Evolutionary conservation across 2,329 filamentous ascomycete genomes (phyloP).

Genomic region (Clarireedia paspali): DNA sequence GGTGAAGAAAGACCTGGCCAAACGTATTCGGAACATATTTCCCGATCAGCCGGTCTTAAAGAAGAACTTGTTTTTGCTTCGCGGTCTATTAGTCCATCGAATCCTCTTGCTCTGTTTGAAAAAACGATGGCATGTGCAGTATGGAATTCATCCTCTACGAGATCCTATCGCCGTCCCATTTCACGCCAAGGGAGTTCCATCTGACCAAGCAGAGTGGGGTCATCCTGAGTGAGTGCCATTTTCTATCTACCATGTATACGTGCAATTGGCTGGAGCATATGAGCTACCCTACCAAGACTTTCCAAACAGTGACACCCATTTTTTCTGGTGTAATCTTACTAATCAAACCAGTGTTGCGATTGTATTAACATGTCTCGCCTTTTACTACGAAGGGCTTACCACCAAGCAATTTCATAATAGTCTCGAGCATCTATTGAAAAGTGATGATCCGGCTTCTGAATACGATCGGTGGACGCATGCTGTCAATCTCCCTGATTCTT

Average conservation of each 20-base stretch:
- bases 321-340: not conserved
- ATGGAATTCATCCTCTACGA: constrained; percentile 47
- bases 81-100: constrained; percentile 53
- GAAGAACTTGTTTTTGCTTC: constrained; percentile 44
- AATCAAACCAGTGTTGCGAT: constrained; percentile 41
- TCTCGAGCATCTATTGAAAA: constrained; percentile 45
- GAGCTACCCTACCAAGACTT: not conserved
- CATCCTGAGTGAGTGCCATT: constrained; percentile 45
- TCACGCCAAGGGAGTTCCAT: constrained; percentile 56
- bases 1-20: constrained; percentile 17
- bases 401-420: constrained; percentile 40
- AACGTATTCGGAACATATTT: constrained; percentile 26
- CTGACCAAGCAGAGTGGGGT: constrained; percentile 55
- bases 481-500: constrained; percentile 34
- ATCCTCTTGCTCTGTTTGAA: constrained; percentile 44
- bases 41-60: constrained; percentile 27
- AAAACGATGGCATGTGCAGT: constrained; percentile 54
- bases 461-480: constrained; percentile 45
- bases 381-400: constrained; percentile 55
- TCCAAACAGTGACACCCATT: no score
- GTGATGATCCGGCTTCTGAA: constrained; percentile 43
- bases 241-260: no score
- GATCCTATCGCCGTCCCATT: constrained; percentile 60
- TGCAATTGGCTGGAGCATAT: not conserved
- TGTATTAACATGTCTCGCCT: constrained; percentile 55